Percentiles rank a stretch among this genome's conserved stretches.
These are phyloP conservation scores for Ophiostoma australiae DNA, from an alignment of 2,329 filamentous ascomycete genomes.

Conservation along the genomic window DNA sequence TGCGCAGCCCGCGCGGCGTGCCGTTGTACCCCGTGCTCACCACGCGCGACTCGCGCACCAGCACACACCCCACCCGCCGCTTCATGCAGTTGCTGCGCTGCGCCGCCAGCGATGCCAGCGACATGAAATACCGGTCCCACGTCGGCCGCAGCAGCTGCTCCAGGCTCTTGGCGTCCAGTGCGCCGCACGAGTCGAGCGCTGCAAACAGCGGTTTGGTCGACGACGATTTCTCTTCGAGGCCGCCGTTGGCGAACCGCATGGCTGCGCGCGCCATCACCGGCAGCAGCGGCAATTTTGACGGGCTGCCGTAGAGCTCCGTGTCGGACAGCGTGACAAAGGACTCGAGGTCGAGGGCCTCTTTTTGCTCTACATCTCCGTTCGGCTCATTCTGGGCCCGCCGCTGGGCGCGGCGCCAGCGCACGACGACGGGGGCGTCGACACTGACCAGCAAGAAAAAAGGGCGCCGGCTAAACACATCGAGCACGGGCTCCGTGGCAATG, in stretches of 20 bases:
- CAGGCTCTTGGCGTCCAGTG: constrained; percentile 59
- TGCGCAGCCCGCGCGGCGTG: constrained; percentile 80
- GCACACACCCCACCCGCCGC: constrained; percentile 85
- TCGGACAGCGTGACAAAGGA: constrained; percentile 60
- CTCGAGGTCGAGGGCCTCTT: constrained; percentile 39
- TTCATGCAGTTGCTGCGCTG: constrained; percentile 98
- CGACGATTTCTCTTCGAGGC: constrained; percentile 42
- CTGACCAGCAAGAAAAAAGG: constrained; percentile 93
- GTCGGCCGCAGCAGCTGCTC: constrained; percentile 69
- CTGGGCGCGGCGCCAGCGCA: constrained; percentile 77
- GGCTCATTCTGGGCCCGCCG: constrained; percentile 23
- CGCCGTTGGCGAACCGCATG: constrained; percentile 75
- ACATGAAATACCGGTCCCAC: constrained; percentile 99
- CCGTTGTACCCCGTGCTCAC: constrained; percentile 97
- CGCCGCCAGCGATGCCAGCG: constrained; percentile 84
- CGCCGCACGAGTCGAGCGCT: constrained; percentile 66
- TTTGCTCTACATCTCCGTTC: no score
- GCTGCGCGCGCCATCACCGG: constrained; percentile 76
- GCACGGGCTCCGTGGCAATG: constrained; percentile 64
- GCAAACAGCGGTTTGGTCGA: constrained; percentile 66
- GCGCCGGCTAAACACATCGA: constrained; percentile 70
- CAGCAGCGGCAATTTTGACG: constrained; percentile 54
- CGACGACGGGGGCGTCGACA: constrained; percentile 79
- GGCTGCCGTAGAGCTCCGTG: constrained; percentile 65
- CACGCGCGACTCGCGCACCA: constrained; percentile 80